These are phyloP conservation scores for Nakataea oryzae DNA, from an alignment of 2,329 filamentous ascomycete genomes.

Conservation along the genomic window DNA sequence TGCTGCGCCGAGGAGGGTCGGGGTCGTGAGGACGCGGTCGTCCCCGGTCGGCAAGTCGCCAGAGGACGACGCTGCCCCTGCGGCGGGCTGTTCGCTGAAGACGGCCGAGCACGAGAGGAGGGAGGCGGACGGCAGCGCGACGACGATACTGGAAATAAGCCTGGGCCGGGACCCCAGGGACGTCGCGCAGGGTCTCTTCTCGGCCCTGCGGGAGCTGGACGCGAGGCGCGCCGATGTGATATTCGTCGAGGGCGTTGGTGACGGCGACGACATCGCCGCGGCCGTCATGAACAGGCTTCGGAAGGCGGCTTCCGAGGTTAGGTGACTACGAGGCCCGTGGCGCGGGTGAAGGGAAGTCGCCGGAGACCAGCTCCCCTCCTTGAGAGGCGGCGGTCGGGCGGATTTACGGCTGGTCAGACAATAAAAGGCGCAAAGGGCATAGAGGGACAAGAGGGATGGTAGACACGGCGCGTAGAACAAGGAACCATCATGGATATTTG, in stretches of 20 bases:
- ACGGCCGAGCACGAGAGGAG: slow-evolving; percentile 26
- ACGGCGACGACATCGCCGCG: slow-evolving; percentile 71
- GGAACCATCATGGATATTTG: not conserved
- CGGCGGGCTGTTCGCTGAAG: slow-evolving; percentile 17
- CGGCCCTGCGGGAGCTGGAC: slow-evolving; percentile 77
- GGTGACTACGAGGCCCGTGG: slow-evolving; percentile 12
- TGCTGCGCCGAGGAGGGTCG: slow-evolving; percentile 20
- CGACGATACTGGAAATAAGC: slow-evolving; percentile 54
- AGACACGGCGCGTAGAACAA: no score
- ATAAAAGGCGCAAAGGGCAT: slow-evolving; percentile 13
- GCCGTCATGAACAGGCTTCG: slow-evolving; percentile 78
- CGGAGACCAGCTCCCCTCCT: not conserved
- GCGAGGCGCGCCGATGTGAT: slow-evolving; percentile 70
- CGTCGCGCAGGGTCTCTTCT: slow-evolving; percentile 82
- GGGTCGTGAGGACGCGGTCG: slow-evolving; percentile 43
- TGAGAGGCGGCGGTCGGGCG: not conserved
- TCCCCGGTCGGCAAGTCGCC: slow-evolving; percentile 29
- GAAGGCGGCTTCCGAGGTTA: slow-evolving; percentile 60
- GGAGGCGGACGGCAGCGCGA: slow-evolving; percentile 18
- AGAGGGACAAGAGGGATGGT: no score
- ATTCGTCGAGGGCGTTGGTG: slow-evolving; percentile 79
- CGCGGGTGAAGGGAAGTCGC: no score
- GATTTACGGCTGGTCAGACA: slow-evolving; percentile 7
- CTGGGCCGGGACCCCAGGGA: slow-evolving; percentile 60
- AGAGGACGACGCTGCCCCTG: not conserved